phyloP scores from a whole-genome alignment of 2,329 filamentous ascomycete species.

The Colletotrichum coccodes region DNA sequence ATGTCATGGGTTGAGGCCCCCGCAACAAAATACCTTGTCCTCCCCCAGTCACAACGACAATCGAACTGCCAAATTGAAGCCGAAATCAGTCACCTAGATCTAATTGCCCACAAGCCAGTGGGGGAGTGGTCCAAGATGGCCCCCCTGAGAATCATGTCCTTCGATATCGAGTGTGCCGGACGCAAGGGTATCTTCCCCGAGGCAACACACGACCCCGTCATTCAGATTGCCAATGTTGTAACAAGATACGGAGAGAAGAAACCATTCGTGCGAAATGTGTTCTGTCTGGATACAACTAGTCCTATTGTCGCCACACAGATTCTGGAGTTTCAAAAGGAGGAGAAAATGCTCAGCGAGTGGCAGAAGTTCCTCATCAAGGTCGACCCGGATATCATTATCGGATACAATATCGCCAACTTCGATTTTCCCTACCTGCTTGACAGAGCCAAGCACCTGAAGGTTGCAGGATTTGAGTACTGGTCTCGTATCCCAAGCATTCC shows the following conservation, averaged over 20 bases:
- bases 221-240: conserved; percentile 97
- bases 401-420: conserved; percentile 99
- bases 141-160: conserved; percentile 89
- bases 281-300: conserved; percentile 92
- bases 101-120: conserved; percentile 87
- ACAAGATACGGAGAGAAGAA: conserved; percentile 95
- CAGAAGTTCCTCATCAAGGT: conserved; percentile 88
- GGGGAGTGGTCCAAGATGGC: conserved; percentile 99
- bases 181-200: conserved; percentile 98
- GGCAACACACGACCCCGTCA: conserved; percentile 89
- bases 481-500: conserved; percentile 77
- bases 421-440: conserved; percentile 97
- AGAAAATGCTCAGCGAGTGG: conserved; percentile 93
- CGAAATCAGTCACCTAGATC: conserved; percentile 80
- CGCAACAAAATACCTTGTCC: conserved; percentile 76
- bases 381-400: conserved; percentile 97
- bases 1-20: conserved; percentile 98
- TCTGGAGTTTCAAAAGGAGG: conserved; percentile 82
- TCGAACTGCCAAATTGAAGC: conserved; percentile 98
- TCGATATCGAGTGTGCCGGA: conserved; percentile 98
- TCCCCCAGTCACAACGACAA: conserved; percentile 74
- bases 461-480: conserved; percentile 85
- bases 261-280: conserved; percentile 95
- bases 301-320: conserved; percentile 95
- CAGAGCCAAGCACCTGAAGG: conserved; percentile 85